Evolutionary conservation across 208 protist species (phyloP).

Genomic region (Leishmania amazonensis): DNA sequence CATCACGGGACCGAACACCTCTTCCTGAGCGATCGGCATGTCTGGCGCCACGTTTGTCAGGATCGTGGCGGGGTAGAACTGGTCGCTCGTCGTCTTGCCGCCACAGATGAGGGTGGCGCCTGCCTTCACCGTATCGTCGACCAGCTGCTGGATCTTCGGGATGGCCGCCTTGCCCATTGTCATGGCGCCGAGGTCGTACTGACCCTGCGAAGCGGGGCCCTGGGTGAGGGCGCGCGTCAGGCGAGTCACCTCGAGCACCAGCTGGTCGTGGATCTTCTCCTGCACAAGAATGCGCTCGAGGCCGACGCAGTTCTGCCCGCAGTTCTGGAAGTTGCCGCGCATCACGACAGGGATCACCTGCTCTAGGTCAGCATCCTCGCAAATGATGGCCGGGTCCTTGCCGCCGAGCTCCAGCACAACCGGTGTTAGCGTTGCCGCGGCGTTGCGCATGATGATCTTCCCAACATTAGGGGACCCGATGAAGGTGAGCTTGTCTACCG

Average conservation of each 20-base stretch:
- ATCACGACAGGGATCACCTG: conserved; percentile 89
- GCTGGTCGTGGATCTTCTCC: conserved; percentile 89
- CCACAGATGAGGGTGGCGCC: conserved; percentile 90
- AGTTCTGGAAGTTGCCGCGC: conserved; percentile 92
- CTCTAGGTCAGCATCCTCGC: conserved; percentile 90
- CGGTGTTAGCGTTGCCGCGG: conserved; percentile 88
- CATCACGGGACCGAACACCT: conserved; percentile 95
- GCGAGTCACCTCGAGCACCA: conserved; percentile 60
- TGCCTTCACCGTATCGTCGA: conserved; percentile 87
- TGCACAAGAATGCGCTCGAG: conserved; percentile 87
- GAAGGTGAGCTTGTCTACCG: conserved; percentile 94
- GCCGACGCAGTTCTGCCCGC: conserved; percentile 94
- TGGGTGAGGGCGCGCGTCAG: conserved; percentile 77
- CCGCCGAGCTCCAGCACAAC: conserved; percentile 96
- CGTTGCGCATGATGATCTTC: conserved; percentile 93
- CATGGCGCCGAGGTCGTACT: conserved; percentile 93
- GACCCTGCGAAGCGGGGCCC: conserved; percentile 70
- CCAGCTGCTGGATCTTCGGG: conserved; percentile 89
- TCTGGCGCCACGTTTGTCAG: conserved; percentile 86
- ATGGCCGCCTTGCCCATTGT: conserved; percentile 91
- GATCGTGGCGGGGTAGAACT: conserved; percentile 93
- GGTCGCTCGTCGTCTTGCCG: conserved; percentile 61
- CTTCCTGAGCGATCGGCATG: conserved; percentile 93
- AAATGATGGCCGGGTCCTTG: conserved; percentile 94
- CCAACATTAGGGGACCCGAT: conserved; percentile 89